Base-by-base conservation (phyloP, 495 filamentous ascomycete species). In the Jackrogersella multiformis region DNA sequence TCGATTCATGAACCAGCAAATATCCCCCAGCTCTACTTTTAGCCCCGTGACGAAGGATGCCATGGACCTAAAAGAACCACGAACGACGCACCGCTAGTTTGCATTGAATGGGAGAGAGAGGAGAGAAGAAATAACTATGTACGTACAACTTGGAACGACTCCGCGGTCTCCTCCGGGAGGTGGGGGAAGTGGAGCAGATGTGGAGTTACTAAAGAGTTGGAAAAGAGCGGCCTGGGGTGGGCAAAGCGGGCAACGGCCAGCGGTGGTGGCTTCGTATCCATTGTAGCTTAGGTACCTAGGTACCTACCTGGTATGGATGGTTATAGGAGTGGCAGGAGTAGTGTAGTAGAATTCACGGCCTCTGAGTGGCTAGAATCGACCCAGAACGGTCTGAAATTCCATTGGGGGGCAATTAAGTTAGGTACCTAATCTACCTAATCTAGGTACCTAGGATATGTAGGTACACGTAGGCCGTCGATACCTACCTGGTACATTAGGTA, bases 21-120 rank as follows among this genome's bases (percentile, higher is more conserved):
- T 2, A 42, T 45, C 62, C 54, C 58, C 51, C 46, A 15, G 55
- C 46, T 28, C 52, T 13, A 32, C 36, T 62, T 59, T 56, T 57
- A 54, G 42, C 57, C 68, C 63, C 63, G 68, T 67, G 58, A 67
- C 58, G 57, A 63, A 57, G 55, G 62, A 58, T 58, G 63, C 54
- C 39, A 45, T 59, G 28, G 48, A 48, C 35, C 15, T 28, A 9
- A 32, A 28, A 38, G 41, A 38, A 28, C 46, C 46, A 36, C 16
- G 39, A 52, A 51, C 55, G 45, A 65, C 58, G 68, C 68, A 71
- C 68, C 68, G 68, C 68, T 71, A 71, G 62, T 71, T 71, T 67
- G 64, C 63, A 71, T 67, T 46, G 54, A 67, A 54, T 46, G 42
- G 42, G 23, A 46, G 24, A 21, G 21, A 21, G n/a, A n/a, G n/a